phyloP scores from a whole-genome alignment of 2,329 filamentous ascomycete species.

The Coleophoma cylindrospora region DNA sequence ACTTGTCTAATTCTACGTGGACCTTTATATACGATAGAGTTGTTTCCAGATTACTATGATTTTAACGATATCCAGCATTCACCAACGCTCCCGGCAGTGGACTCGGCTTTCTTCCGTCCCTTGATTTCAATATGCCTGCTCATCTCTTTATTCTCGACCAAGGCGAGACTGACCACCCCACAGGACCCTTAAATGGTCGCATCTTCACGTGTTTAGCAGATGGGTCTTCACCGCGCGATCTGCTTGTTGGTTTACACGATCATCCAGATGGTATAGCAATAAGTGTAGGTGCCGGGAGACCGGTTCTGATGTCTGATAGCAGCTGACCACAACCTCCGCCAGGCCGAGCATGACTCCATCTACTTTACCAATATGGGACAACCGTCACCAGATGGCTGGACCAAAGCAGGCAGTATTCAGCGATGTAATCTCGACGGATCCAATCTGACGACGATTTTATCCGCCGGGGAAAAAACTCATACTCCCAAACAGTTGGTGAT shows the following conservation, averaged over 20 bases:
- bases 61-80: too few species aligned
- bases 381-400: slow-evolving; percentile 11
- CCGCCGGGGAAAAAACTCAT: slow-evolving; percentile 34
- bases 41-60: too few species aligned
- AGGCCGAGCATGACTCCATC: slow-evolving; percentile 17
- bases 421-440: slow-evolving; percentile 38
- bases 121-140: too few species aligned
- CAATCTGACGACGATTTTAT: slow-evolving; percentile 35
- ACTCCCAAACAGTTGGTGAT: slow-evolving; percentile 39
- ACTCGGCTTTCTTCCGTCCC: too few species aligned
- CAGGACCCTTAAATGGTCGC: background rate
- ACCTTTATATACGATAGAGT: too few species aligned
- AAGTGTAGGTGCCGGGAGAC: background rate
- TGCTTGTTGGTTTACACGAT: background rate
- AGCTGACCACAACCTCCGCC: background rate
- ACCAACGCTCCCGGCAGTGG: too few species aligned
- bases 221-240: background rate
- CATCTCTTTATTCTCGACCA: background rate
- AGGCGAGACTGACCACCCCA: background rate
- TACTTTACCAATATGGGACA: slow-evolving; percentile 46
- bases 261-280: background rate
- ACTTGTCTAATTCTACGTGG: too few species aligned
- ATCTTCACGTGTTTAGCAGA: background rate
- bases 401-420: slow-evolving; percentile 5
- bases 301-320: background rate